A percentile compares a stretch with the other conserved stretches of the same genome.
These are phyloP conservation scores for Penicillium robsamsonii DNA, from an alignment of 495 filamentous ascomycete genomes.

Conservation along the genomic window DNA sequence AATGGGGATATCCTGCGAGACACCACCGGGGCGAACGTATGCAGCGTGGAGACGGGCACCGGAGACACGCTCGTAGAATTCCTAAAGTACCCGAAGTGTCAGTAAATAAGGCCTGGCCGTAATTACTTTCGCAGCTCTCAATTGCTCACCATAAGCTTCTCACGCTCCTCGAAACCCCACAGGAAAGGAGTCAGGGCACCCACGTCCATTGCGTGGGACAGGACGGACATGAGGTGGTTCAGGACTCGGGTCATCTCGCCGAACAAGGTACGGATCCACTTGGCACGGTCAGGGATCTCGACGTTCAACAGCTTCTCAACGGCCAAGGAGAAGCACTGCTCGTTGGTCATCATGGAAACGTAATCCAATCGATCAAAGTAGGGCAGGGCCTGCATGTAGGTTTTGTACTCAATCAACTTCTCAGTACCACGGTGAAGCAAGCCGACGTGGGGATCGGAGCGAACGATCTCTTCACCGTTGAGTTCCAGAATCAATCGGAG, in stretches of 20 bases:
- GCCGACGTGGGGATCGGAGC: constrained; percentile 95
- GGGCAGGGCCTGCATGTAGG: constrained; percentile 94
- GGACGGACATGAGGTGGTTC: constrained; percentile 97
- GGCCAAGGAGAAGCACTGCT: constrained; percentile 93
- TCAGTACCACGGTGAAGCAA: constrained; percentile 96
- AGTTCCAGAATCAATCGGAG: constrained; percentile 95
- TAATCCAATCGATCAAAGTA: constrained; percentile 99
- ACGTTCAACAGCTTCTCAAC: constrained; percentile 98
- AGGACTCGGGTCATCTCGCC: constrained; percentile 92
- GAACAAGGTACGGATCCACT: constrained; percentile 96
- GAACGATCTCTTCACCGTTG: constrained; percentile 96
- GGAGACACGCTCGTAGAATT: constrained; percentile 99
- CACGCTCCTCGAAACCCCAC: constrained; percentile 99
- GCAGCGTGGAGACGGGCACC: constrained; percentile 97
- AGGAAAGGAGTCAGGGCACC: constrained; percentile 97
- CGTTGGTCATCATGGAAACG: constrained; percentile 99
- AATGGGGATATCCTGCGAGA: constrained; percentile 89
- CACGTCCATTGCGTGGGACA: constrained; percentile 99
- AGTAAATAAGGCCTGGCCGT: not conserved
- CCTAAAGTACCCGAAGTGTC: constrained; percentile 48
- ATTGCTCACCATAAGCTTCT: constrained; percentile 92
- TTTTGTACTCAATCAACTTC: constrained; percentile 99
- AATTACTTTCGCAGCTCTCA: not conserved
- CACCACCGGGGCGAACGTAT: constrained; percentile 96
- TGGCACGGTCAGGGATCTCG: constrained; percentile 92